Base-by-base conservation (phyloP, 2,329 filamentous ascomycete genomes). In the Coniochaeta sp. region DNA sequence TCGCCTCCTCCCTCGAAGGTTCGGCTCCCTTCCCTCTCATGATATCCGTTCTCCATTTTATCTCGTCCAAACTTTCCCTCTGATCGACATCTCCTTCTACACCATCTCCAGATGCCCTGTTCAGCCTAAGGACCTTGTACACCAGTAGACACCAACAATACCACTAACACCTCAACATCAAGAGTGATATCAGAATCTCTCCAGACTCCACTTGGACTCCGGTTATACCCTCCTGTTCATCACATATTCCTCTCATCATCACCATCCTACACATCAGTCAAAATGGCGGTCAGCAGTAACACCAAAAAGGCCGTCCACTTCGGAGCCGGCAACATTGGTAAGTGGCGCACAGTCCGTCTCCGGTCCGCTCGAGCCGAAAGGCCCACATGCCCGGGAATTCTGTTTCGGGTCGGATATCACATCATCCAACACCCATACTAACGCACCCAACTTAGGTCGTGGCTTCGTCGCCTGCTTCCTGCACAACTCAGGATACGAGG, bases 401-500 rank as follows among this genome's bases (percentile, higher is more conserved):
- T 7, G 33, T n/a, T 42, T 13, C 35, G 48, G 40, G 24, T 30
- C 18, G 20, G 20, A 26, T 24, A 53, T 35, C 48, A n/a, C 30
- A 27, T 48, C 27, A 7, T 12, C 24, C 26, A 32, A 22, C 26
- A 35, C 38, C 30, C 9, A 16, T 42, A 46, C 51, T 51, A 50
- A 51, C 45, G 16, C 24, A 16, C n/a, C 31, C 26, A 26, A 14
- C 46, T 13, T 42, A 76, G 74, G 79, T 70, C 86, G 87, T 68
- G 87, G 89, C 69, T 94, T 94, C 61, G 89, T 94, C 51, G 89
- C 87, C 63, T 90, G 90, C 72, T 94, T 96, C 74, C 82, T 97
- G 35, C 89, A 96, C 77, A 87, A 95, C 71, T 94, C 91, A 12
- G 91, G 89, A 67, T 99, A 91, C 69, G 89, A 96, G 66, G 92